Base-by-base conservation (phyloP, 2,329 filamentous ascomycete species). In the Aspergillus calidoustus region DNA sequence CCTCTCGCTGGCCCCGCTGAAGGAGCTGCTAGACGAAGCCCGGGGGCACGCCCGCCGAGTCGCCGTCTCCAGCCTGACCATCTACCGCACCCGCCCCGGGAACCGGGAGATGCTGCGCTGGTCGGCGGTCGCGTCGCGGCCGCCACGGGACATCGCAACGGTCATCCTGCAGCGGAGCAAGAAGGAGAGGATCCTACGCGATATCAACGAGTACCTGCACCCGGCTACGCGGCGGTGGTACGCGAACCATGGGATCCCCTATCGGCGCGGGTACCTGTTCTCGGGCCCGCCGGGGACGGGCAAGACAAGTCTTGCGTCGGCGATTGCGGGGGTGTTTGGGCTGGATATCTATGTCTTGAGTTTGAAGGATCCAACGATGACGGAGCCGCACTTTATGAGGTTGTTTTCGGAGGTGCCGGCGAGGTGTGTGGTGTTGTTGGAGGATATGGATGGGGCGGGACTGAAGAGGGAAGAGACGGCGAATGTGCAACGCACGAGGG, bases 171-270 rank as follows among this genome's bases (percentile, higher is more conserved):
- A 92, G 64, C 79, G 83, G 8, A 74, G 82, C 50, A 85, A 91
- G 70, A 94, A 93, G 75, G 79, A 83, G 1, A 81, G 83, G 34
- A 82, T 94, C 3, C 77, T 93, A 9, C 79, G 80, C 28, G 91
- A 95, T 68, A 89, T 94, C 69, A 91, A 91, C 66, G 90, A 93
- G 68, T 94, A 92, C 65, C 81, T 95, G 0, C 86, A 92, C 57
- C 90, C 91, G 0, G 79, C 82, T 15, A 72, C 66, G 2, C 83
- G 91, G 8, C 82, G 83, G 9, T 94, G 90, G 89, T 94, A 94
- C 70, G 86, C 89, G 0, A 87, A 87, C 52, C 82, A 90, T 2
- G 91, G 91, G 0, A 91, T 94, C 19, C 91, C 91, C 0, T 87
- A 93, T 51, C 84, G 91, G 0, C 79, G 91, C 28, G 91, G 91